Evolutionary conservation across 1,139 yeast genomes (phyloP).

Genomic region (Candida glucosophila): DNA sequence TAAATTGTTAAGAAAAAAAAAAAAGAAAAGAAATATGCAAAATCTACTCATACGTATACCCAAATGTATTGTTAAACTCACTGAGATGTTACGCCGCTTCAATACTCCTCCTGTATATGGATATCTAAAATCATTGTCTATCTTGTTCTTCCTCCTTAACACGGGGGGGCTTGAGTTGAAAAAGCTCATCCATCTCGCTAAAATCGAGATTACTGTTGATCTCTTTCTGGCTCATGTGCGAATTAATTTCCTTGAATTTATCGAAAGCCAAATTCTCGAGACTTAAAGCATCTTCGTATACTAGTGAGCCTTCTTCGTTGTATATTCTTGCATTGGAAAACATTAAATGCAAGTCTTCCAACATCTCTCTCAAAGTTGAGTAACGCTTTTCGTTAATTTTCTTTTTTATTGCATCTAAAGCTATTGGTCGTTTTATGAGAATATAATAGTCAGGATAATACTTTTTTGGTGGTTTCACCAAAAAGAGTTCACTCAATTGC

Average conservation of each 20-base stretch:
- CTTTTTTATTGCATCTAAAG: slow-evolving; percentile 59
- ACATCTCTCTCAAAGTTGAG: slow-evolving; percentile 46
- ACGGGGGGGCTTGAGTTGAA: slow-evolving; percentile 32
- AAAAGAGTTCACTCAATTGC: slow-evolving; percentile 50
- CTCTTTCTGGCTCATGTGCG: slow-evolving; percentile 15
- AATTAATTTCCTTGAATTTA: slow-evolving; percentile 21
- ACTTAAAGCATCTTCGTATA: slow-evolving; percentile 66
- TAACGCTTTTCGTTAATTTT: slow-evolving; percentile 50
- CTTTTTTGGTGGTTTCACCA: slow-evolving; percentile 61
- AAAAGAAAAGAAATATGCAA: too few species aligned
- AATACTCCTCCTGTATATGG: too few species aligned
- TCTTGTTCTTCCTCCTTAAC: slow-evolving; percentile 11
- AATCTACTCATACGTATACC: too few species aligned
- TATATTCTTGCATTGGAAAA: slow-evolving; percentile 79
- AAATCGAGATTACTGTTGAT: slow-evolving; percentile 34
- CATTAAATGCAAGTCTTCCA: slow-evolving; percentile 69
- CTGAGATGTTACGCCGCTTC: too few species aligned
- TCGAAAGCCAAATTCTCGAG: slow-evolving; percentile 45
- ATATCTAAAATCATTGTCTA: too few species aligned
- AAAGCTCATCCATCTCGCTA: slow-evolving; percentile 39
- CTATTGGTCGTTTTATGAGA: slow-evolving; percentile 72
- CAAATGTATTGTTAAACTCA: too few species aligned
- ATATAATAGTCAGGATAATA: slow-evolving; percentile 83
- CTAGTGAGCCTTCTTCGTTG: slow-evolving; percentile 82
- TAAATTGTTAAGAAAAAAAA: too few species aligned